These are phyloP conservation scores for Pharus latifolius DNA, from an alignment of 176 grass and related monocot species.

Conservation along the genomic window DNA sequence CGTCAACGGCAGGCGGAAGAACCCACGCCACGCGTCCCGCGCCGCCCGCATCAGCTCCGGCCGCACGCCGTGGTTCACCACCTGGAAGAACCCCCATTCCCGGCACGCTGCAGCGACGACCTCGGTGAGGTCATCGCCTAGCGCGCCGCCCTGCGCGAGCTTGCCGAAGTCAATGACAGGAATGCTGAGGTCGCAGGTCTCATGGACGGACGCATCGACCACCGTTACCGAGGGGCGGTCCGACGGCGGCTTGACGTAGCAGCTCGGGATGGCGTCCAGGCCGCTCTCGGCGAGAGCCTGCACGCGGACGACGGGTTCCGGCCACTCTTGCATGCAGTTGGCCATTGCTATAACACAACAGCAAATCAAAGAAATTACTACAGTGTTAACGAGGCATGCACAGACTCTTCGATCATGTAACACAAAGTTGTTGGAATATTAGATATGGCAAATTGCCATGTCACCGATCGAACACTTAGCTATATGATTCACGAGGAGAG, in stretches of 20 bases:
- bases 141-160: neutral
- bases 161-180: constrained; percentile 58
- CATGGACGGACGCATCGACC: neutral
- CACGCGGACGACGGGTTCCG: constrained; percentile 62
- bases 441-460: too few species aligned
- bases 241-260: constrained; percentile 64
- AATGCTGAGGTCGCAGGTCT: constrained; percentile 21
- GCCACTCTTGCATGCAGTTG: constrained; percentile 62
- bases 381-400: too few species aligned
- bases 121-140: neutral
- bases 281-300: constrained; percentile 75
- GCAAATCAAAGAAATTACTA: too few species aligned
- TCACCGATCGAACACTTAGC: neutral
- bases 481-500: neutral
- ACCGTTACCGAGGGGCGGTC: constrained; percentile 26
- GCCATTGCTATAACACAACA: constrained; percentile 11
- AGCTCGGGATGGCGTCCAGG: constrained; percentile 36
- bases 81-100: constrained; percentile 85
- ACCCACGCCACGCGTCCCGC: constrained; percentile 54
- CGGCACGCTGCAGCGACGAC: constrained; percentile 52
- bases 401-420: too few species aligned
- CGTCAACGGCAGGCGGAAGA: constrained; percentile 51
- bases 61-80: constrained; percentile 69
- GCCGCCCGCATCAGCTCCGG: constrained; percentile 41
- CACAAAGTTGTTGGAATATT: too few species aligned